Evolutionary conservation across 805 yeast genomes (phyloP).

Genomic region (Candida bentonensis): DNA sequence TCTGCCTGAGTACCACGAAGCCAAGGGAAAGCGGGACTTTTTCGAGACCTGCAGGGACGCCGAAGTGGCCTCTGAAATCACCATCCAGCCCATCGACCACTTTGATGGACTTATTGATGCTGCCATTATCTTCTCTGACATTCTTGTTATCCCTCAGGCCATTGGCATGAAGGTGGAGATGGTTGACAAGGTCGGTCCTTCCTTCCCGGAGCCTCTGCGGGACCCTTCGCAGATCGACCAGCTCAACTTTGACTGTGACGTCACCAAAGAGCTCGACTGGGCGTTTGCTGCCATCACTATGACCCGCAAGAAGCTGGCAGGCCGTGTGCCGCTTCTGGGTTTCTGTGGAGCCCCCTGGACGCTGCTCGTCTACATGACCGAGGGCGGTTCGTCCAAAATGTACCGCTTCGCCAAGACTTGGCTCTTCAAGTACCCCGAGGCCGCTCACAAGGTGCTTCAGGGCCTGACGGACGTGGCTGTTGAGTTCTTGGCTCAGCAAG

Average conservation of each 20-base stretch:
- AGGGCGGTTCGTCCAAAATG: constrained; percentile 90
- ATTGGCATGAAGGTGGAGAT: constrained; percentile 92
- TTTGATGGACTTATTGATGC: constrained; percentile 87
- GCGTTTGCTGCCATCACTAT: constrained; percentile 86
- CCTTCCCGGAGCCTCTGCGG: constrained; percentile 79
- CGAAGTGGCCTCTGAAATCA: constrained; percentile 83
- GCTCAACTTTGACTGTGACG: constrained; percentile 44
- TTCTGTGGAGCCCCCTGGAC: constrained; percentile 99
- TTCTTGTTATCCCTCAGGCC: constrained; percentile 93
- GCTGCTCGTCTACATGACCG: constrained; percentile 88
- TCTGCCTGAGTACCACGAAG: constrained; percentile 78
- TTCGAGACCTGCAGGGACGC: constrained; percentile 93
- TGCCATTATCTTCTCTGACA: constrained; percentile 92
- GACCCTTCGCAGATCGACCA: constrained; percentile 45
- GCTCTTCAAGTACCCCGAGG: constrained; percentile 69
- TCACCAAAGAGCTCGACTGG: constrained; percentile 73
- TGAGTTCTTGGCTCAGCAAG: constrained; percentile 88
- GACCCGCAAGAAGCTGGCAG: constrained; percentile 74
- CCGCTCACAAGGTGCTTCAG: constrained; percentile 55
- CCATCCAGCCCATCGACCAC: constrained; percentile 89
- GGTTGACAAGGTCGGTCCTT: constrained; percentile 92
- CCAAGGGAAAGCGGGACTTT: constrained; percentile 73
- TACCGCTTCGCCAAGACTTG: constrained; percentile 86
- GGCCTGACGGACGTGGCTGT: constrained; percentile 76
- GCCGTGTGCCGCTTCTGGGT: constrained; percentile 88